A percentile compares a stretch with the other conserved stretches of the same genome.
Conservation (phyloP, 2,329 filamentous ascomycete species). For the Curvularia lunata region DNA sequence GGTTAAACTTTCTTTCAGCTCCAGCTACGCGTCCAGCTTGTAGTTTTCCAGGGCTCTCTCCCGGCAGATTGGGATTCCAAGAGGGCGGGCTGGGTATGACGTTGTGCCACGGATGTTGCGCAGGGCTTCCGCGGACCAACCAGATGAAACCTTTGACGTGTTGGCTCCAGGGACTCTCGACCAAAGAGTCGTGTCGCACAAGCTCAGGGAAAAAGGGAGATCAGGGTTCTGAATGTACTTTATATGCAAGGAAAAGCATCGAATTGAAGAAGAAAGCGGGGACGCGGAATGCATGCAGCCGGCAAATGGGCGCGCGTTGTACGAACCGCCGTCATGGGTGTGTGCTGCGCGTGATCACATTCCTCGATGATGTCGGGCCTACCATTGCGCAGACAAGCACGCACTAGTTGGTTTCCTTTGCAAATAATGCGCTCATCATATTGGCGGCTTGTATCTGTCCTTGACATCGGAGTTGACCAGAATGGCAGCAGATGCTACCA, state of each 20-base stretch:
- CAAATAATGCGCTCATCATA: slow-evolving; percentile 1
- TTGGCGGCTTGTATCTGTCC: background rate
- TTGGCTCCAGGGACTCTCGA: background rate
- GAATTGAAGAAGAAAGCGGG: slow-evolving; percentile 25
- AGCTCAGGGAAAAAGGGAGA: slow-evolving; percentile 5
- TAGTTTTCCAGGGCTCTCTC: background rate
- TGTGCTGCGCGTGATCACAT: slow-evolving; percentile 26
- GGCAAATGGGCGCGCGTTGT: slow-evolving; percentile 18
- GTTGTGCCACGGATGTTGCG: slow-evolving; percentile 8
- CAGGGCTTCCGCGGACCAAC: slow-evolving; percentile 1
- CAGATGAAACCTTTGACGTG: background rate
- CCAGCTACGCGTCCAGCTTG: background rate
- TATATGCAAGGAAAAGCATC: slow-evolving; percentile 15
- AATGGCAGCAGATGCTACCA: background rate
- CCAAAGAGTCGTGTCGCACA: background rate
- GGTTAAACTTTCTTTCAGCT: slow-evolving; percentile 1
- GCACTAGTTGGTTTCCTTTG: slow-evolving; percentile 2
- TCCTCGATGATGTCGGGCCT: slow-evolving; percentile 14
- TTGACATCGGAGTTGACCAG: background rate
- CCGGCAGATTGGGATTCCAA: slow-evolving; percentile 1
- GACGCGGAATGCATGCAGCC: slow-evolving; percentile 17
- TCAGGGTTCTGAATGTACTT: slow-evolving; percentile 25
- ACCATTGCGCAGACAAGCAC: slow-evolving; percentile 21
- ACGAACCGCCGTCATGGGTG: slow-evolving; percentile 21
- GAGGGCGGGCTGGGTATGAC: slow-evolving; percentile 19